Base-by-base conservation (phyloP, 1,284 basidiomycete species). In the Trametes hirsuta region DNA sequence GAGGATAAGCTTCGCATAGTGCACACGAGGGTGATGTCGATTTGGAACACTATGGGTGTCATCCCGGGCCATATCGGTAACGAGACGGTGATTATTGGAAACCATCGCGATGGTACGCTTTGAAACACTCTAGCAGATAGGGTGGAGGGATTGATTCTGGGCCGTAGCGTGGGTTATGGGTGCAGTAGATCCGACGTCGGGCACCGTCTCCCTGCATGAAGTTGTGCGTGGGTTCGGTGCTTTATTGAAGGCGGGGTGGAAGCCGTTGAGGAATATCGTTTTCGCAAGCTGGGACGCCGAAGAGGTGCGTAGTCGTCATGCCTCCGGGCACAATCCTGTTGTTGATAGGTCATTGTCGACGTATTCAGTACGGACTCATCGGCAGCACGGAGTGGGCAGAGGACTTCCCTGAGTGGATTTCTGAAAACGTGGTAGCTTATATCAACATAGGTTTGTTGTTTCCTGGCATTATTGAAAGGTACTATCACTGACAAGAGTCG, bases 211-310 rank as follows among this genome's bases (percentile, higher is more conserved):
- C 18, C 77, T 95, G 15, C 84, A 90, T 67, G 95, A 98, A 73
- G 79, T 95, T 25, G 81, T 96, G 60, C 85, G 87, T 37, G 93
- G 92, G 18, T 84, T 95, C 58, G 94, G 94, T 34, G 76, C 78
- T 8, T 78, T 98, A 2, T 71, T 91, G 22, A 78, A 77, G 65
- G 78, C 77, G 12, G 95, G 94, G 21, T 98, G 96, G 96, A 91
- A 87, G 69, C 96, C 96, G 4, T 76, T 95, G 45, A 81, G 95
- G 58, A 96, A 93, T 14, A 86, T 97, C 67, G 76, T 97, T 15
- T 81, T 98, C 51, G 94, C 93, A 2, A 91, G 87, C 63, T 97
- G 94, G 95, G 94, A 96, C 74, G 96, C 87, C 0, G 95, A 98
- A 77, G 96, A 95, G 81, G 86, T 88, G 48, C 46, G 71, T 64